Percentiles rank a stretch among this genome's conserved stretches.
phyloP scores from a whole-genome alignment of 2,329 filamentous ascomycete species.

The Xylaria sp. region DNA sequence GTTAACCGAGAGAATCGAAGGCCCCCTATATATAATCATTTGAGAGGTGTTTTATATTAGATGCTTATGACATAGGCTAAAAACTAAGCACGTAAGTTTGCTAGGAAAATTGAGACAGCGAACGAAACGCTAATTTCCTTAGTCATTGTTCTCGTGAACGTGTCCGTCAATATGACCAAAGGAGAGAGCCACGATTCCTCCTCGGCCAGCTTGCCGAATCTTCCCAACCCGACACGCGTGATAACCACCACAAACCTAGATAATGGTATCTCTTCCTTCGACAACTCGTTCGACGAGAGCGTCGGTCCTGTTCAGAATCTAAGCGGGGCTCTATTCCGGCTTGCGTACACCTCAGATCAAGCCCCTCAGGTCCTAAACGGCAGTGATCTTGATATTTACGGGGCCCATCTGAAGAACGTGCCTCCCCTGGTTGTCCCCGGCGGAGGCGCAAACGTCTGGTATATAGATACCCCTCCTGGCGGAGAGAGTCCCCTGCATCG shows the following conservation, averaged over 20 bases:
- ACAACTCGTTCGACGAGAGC: slow-evolving; percentile 2
- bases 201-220: neutral
- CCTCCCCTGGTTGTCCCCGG: slow-evolving; percentile 11
- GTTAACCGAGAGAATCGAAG: neutral
- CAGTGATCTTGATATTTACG: slow-evolving; percentile 4
- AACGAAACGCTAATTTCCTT: neutral
- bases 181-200: neutral
- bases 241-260: slow-evolving; percentile 20
- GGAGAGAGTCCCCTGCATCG: slow-evolving; percentile 28
- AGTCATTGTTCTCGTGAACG: neutral
- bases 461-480: slow-evolving; percentile 29
- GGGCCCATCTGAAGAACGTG: neutral
- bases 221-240: slow-evolving; percentile 17
- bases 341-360: slow-evolving; percentile 18
- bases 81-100: neutral
- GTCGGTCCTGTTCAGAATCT: neutral
- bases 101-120: neutral
- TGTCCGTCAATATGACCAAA: neutral
- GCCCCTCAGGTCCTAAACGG: slow-evolving; percentile 6
- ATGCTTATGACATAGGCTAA: neutral
- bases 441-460: slow-evolving; percentile 27
- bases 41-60: neutral
- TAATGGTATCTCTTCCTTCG: neutral
- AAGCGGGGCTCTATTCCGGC: slow-evolving; percentile 14
- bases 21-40: neutral